phyloP scores from a whole-genome alignment of 306 rosid species.

The Lithocarpus polystachyus region DNA sequence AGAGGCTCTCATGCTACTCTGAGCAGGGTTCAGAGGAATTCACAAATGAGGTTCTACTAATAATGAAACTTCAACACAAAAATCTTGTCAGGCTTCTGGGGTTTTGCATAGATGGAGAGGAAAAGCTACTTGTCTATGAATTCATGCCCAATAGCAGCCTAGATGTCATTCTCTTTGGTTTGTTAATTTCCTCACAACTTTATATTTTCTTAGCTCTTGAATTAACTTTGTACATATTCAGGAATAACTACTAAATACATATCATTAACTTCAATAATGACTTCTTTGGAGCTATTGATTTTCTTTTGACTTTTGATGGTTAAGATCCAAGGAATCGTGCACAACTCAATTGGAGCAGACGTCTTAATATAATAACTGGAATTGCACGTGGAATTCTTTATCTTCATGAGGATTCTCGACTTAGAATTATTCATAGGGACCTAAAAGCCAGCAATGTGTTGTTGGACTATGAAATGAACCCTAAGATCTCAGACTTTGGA shows the following conservation, averaged over 20 bases:
- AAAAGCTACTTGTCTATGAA: constrained; percentile 64
- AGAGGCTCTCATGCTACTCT: constrained; percentile 59
- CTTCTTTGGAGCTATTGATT: background rate
- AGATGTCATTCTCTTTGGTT: constrained; percentile 48
- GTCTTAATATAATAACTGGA: constrained; percentile 35
- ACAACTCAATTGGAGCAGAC: constrained; percentile 37
- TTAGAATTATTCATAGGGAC: constrained; percentile 45
- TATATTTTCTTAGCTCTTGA: background rate
- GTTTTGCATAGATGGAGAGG: constrained; percentile 55
- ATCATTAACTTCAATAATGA: background rate
- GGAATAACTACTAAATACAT: background rate
- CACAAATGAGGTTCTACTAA: constrained; percentile 52
- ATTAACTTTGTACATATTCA: background rate
- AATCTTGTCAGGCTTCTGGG: constrained; percentile 74
- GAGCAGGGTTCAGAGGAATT: constrained; percentile 66
- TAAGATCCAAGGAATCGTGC: constrained; percentile 32
- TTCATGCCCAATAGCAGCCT: constrained; percentile 62
- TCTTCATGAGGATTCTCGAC: constrained; percentile 48
- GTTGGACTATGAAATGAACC: constrained; percentile 36
- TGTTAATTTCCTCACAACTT: background rate
- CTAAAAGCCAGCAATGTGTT: constrained; percentile 47
- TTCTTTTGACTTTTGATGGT: background rate
- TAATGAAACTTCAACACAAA: constrained; percentile 68
- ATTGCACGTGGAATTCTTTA: constrained; percentile 43
- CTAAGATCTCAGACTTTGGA: constrained; percentile 58